Conservation (phyloP, 768 basidiomycete genomes). For the Nidularia sp. region DNA sequence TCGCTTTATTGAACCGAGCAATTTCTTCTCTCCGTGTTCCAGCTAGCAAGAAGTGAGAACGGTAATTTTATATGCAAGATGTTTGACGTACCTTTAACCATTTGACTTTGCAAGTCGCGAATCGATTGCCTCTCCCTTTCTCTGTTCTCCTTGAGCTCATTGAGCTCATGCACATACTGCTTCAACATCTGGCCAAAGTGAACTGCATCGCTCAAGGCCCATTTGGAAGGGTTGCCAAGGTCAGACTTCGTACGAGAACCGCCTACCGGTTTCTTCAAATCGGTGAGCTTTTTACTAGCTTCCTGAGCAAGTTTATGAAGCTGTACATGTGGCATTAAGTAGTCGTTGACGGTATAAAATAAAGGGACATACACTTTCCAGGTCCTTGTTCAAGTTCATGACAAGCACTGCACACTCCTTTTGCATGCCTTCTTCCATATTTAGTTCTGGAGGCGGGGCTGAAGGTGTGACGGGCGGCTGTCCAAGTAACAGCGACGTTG, state of each 20-base stretch:
- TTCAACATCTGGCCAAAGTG: slow-evolving; percentile 47
- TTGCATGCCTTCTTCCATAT: slow-evolving; percentile 63
- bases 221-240: slow-evolving; percentile 43
- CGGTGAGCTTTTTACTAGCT: slow-evolving; percentile 27
- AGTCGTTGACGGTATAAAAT: not conserved
- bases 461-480: not conserved
- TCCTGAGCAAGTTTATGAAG: slow-evolving; percentile 35
- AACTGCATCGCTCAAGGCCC: slow-evolving; percentile 47
- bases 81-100: slow-evolving; percentile 57
- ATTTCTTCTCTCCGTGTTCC: slow-evolving; percentile 83
- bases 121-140: slow-evolving; percentile 35
- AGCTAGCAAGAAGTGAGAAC: slow-evolving; percentile 38
- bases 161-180: slow-evolving; percentile 50
- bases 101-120: slow-evolving; percentile 55
- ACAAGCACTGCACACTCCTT: slow-evolving; percentile 55
- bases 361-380: slow-evolving; percentile 49
- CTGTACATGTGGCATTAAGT: slow-evolving; percentile 23
- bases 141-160: slow-evolving; percentile 37
- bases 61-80: not conserved
- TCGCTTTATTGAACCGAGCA: slow-evolving; percentile 71
- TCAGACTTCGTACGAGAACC: slow-evolving; percentile 39
- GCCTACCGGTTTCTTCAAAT: slow-evolving; percentile 31
- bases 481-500: no score
- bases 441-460: slow-evolving; percentile 10
- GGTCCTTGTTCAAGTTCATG: slow-evolving; percentile 40